Evolutionary conservation across 108 stramenopile genomes (phyloP), one percentile per base, ranked within the genome.

Genomic region (Skeletonema menzelii): DNA sequence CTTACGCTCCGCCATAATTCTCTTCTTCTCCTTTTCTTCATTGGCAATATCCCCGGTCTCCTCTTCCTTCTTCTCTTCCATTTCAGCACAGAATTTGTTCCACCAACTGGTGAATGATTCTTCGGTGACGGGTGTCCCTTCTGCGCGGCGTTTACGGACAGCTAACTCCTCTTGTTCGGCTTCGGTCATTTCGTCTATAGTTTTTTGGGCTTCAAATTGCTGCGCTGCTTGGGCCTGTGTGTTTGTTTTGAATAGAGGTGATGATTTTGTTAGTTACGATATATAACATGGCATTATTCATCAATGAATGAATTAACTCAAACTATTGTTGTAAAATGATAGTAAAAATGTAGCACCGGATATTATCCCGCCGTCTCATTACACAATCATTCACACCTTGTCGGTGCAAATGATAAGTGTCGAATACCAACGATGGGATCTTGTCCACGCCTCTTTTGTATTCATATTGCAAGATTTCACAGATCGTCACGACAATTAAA

Each of bases 181-280:
- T 71, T 86, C 76, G 5, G 90, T 88, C 75, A 92, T 72, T 67
- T 87, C 86, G 63, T 91, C 88, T 26, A 73, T 70, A 28, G 85
- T 63, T 72, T 89, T 90, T 83, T 95, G 94, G 2, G 91, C 65
- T 75, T 95, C 94, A 65, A 89, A 95, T 79, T 87, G 76, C 49
- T 70, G 78, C 59, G 82, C 77, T 12, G 85, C 77, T 74, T 89
- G 84, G 67, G 87, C 57, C 88, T 92, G 57, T 73, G 44, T 65
- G 27, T 38, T 38, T 13, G 37, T 42, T 2, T 14, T 15, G 40
- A 42, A 42, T 37, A 12, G 35, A 10, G 11, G n/a, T n/a, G 10
- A 47, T 19, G 19, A 47, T 47, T 0, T 46, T 47, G 46, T 47
- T 47, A 47, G 46, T 47, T n/a, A 19, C 17, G 12, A 0, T 7